These are phyloP conservation scores for Gossypium rotundifolium DNA, from an alignment of 345 rosid species.

Conservation along the genomic window DNA sequence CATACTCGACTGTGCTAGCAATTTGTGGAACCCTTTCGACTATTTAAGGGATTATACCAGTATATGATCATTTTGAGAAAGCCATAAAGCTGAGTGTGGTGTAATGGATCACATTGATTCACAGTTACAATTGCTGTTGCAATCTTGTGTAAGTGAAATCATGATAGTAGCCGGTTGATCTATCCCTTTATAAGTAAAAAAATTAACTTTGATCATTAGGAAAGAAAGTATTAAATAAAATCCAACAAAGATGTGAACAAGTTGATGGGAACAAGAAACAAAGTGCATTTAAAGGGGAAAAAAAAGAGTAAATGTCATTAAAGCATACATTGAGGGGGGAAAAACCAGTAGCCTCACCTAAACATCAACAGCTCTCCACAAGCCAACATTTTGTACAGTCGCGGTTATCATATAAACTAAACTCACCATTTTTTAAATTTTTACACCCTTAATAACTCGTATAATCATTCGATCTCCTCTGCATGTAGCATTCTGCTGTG, in stretches of 20 bases:
- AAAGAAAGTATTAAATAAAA: too few relatives aligned
- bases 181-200: too few relatives aligned
- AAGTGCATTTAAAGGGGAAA: neutral
- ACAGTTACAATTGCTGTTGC: too few relatives aligned
- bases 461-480: conserved; percentile 29
- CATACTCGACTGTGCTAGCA: too few relatives aligned
- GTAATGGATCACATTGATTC: too few relatives aligned
- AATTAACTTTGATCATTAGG: too few relatives aligned
- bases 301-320: neutral
- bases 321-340: neutral
- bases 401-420: conserved; percentile 30
- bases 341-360: conserved; percentile 28
- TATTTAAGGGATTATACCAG: too few relatives aligned
- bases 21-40: too few relatives aligned
- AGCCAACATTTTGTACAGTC: conserved; percentile 48
- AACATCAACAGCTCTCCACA: conserved; percentile 53
- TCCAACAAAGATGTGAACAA: neutral
- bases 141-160: too few relatives aligned
- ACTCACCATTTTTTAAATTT: conserved; percentile 32
- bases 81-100: too few relatives aligned
- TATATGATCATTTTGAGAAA: too few relatives aligned
- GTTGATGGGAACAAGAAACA: neutral
- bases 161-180: too few relatives aligned
- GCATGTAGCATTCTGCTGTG: conserved; percentile 10
- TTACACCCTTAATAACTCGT: conserved; percentile 45